Evolutionary conservation across 2,329 filamentous ascomycete genomes (phyloP).

Genomic region (Akanthomyces lecanii): DNA sequence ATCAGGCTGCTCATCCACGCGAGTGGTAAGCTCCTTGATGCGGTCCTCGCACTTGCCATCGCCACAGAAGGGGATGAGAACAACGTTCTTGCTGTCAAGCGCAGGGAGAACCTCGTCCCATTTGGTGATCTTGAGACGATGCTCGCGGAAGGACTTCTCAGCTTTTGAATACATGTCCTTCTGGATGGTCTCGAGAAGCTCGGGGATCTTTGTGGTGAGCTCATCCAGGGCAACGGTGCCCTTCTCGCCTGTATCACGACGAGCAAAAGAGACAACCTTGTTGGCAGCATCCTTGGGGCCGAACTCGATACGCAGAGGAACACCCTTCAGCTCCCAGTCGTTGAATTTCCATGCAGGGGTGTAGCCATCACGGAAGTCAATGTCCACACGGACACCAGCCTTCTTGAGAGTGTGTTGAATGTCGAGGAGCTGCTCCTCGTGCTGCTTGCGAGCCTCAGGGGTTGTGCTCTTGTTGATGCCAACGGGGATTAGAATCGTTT

Average conservation of each 20-base stretch:
- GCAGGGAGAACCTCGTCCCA: constrained; percentile 92
- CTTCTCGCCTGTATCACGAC: constrained; percentile 85
- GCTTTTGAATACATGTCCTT: constrained; percentile 74
- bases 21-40: constrained; percentile 88
- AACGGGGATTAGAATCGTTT: constrained; percentile 85
- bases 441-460: constrained; percentile 70
- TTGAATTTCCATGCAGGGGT: constrained; percentile 97
- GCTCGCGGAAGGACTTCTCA: constrained; percentile 70
- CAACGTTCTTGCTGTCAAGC: constrained; percentile 87
- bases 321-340: constrained; percentile 96
- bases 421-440: constrained; percentile 70
- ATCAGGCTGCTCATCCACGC: constrained; percentile 58
- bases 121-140: constrained; percentile 74
- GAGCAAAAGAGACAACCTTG: constrained; percentile 76
- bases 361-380: constrained; percentile 86
- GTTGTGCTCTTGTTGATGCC: constrained; percentile 86
- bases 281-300: constrained; percentile 91
- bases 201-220: constrained; percentile 67
- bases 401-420: constrained; percentile 66
- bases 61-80: constrained; percentile 86
- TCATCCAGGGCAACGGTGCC: constrained; percentile 71
- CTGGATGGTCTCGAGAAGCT: constrained; percentile 86
- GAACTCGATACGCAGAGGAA: constrained; percentile 90
- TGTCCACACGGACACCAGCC: constrained; percentile 71
- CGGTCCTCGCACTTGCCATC: constrained; percentile 81